Evolutionary conservation across 2,329 filamentous ascomycete species (phyloP).

Genomic region (Alternaria triticimaculans): DNA sequence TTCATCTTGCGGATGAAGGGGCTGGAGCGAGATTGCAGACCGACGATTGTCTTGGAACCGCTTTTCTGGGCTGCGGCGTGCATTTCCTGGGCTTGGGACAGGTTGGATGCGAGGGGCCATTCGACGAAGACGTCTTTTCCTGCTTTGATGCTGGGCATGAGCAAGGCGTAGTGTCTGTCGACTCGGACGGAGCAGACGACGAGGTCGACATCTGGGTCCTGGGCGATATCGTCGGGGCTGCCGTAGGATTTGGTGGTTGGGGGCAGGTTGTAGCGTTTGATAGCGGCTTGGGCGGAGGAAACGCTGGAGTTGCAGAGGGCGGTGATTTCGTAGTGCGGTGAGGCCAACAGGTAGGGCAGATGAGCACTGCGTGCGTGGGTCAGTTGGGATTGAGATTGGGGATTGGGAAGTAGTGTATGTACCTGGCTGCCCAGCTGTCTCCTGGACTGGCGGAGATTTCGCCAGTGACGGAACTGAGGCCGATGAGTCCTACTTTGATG

Average conservation of each 20-base stretch:
- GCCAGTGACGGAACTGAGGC: conserved; percentile 21
- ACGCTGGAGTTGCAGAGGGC: conserved; percentile 40
- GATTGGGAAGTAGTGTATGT: not conserved
- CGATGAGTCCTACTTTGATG: conserved; percentile 39
- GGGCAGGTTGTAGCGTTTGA: not conserved
- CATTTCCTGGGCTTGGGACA: not conserved
- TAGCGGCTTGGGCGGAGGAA: not conserved
- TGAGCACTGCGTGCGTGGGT: not conserved
- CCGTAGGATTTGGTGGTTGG: not conserved
- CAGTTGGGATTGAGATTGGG: not conserved
- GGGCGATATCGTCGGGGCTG: not conserved
- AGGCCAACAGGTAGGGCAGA: not conserved
- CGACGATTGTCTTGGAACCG: not conserved
- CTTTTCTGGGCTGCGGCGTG: not conserved
- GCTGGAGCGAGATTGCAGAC: not conserved
- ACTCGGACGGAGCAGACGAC: not conserved
- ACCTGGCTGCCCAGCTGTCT: conserved; percentile 31
- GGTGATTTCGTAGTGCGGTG: conserved; percentile 15
- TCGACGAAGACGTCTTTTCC: not conserved
- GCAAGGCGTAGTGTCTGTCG: not conserved
- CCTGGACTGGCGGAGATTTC: conserved; percentile 4
- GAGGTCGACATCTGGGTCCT: not conserved
- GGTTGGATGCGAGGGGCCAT: not conserved
- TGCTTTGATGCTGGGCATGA: not conserved
- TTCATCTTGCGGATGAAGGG: not conserved